A percentile compares a stretch with the other conserved stretches of the same genome.
Evolutionary conservation across 1,284 basidiomycete species (phyloP).

Genomic region (Tausonia pullulans): DNA sequence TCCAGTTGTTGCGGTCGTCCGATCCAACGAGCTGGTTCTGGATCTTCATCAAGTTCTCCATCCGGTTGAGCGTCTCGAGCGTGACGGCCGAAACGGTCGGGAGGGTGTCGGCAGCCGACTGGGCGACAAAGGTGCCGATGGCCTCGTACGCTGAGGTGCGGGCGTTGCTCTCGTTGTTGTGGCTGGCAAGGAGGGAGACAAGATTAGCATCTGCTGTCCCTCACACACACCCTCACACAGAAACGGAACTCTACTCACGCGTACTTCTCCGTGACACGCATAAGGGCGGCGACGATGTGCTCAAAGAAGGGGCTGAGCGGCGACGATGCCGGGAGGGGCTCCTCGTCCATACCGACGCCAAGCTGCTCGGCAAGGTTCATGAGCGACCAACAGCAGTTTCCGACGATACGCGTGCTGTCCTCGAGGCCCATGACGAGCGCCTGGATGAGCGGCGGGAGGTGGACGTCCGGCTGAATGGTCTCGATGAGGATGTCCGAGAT

Average conservation of each 20-base stretch:
- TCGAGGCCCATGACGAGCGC: conserved; percentile 73
- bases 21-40: conserved; percentile 88
- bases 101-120: conserved; percentile 71
- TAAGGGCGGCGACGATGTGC: conserved; percentile 66
- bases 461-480: conserved; percentile 79
- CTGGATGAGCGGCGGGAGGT: conserved; percentile 71
- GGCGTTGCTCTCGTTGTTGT: conserved; percentile 81
- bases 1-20: conserved; percentile 98
- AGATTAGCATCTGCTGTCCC: background rate
- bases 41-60: conserved; percentile 76
- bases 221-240: background rate
- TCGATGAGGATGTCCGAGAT: conserved; percentile 85
- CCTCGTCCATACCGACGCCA: conserved; percentile 48
- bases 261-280: conserved; percentile 74
- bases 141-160: conserved; percentile 95
- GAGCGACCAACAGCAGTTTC: conserved; percentile 93
- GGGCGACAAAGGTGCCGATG: conserved; percentile 71
- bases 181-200: conserved; percentile 37
- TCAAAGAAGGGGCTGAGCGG: conserved; percentile 85
- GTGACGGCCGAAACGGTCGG: conserved; percentile 72
- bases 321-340: conserved; percentile 37
- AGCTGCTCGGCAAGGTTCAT: conserved; percentile 89
- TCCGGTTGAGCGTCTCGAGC: conserved; percentile 69
- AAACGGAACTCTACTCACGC: conserved; percentile 22
- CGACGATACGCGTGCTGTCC: conserved; percentile 74